Base-by-base conservation (phyloP, 2,329 filamentous ascomycete species). In the Microdochium paspali region DNA sequence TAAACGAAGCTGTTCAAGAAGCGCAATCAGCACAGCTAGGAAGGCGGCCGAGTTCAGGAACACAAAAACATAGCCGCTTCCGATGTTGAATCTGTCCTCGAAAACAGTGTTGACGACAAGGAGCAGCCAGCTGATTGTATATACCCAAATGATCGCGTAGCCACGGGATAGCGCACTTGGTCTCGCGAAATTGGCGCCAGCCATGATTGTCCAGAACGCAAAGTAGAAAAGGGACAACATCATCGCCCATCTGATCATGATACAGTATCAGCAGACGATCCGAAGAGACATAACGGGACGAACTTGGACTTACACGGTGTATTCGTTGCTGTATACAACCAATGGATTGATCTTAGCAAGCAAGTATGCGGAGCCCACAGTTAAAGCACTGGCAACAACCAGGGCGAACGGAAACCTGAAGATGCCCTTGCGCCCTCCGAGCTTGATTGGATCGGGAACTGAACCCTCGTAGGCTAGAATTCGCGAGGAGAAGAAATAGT, bases 291-390 rank as follows among this genome's bases (percentile, higher is more conserved):
- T 35, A 35, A 9, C n/a, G n/a, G n/a, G 18, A 35, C 23, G 12
- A 21, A 10, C 26, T 15, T 10, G 24, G 10, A 58, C 59, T 56
- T 58, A 61, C 59, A 96, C 85, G 4, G 87, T 76, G 62, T 93
- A 97, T 44, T 83, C 77, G 57, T 86, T 94, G 66, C 88, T 90
- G 68, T 96, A 93, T n/a, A 93, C 72, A 56, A 97, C 89, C 57
- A 88, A 78, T 1, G 91, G 90, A 60, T 97, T 97, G 60, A 91
- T 69, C 64, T 93, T 94, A 31, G 79, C 79, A 39, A 95, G 58
- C 46, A 97, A 66, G 55, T 86, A 86, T 1, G 87, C 85, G 18
- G 88, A 72, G 1, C 80, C 87, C 23, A 94, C 64, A 0, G 85
- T 80, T n/a, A 85, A 69, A 1, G 74, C 82, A 1, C 77, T 79